Evolutionary conservation across 2,329 filamentous ascomycete species (phyloP).

Genomic region (Epichloe gansuensis): DNA sequence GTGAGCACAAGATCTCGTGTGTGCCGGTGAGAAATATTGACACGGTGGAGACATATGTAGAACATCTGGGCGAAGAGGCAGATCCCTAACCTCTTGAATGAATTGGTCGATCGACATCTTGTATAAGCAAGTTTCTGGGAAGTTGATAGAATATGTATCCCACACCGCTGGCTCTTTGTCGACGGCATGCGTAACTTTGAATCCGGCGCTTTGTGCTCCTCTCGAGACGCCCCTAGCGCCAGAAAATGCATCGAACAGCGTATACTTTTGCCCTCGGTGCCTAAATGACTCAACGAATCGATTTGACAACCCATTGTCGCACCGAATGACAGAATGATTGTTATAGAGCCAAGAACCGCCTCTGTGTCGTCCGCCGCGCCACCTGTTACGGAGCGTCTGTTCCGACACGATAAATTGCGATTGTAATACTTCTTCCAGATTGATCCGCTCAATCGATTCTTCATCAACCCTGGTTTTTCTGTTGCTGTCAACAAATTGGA

Average conservation of each 20-base stretch:
- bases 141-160: slow-evolving; percentile 46
- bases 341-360: slow-evolving; percentile 19
- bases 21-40: slow-evolving; percentile 59
- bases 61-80: slow-evolving; percentile 42
- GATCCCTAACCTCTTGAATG: slow-evolving; percentile 19
- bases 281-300: background rate
- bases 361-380: slow-evolving; percentile 16
- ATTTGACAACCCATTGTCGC: background rate
- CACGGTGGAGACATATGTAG: slow-evolving; percentile 68
- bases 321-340: background rate
- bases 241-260: slow-evolving; percentile 58
- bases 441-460: slow-evolving; percentile 23
- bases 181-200: slow-evolving; percentile 47
- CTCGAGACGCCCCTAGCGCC: slow-evolving; percentile 59
- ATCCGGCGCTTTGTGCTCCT: slow-evolving; percentile 45
- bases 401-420: slow-evolving; percentile 17
- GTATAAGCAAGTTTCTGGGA: slow-evolving; percentile 36
- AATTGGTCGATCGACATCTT: slow-evolving; percentile 36
- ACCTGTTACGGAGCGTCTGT: slow-evolving; percentile 20
- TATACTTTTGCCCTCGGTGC: slow-evolving; percentile 37
- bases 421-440: slow-evolving; percentile 17
- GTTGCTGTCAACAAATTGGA: slow-evolving; percentile 13
- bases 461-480: slow-evolving; percentile 18
- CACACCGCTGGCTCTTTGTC: slow-evolving; percentile 48
- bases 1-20: slow-evolving; percentile 53